These are phyloP conservation scores for Termitomyces eurrhizus DNA, from an alignment of 768 basidiomycete genomes.

Conservation along the genomic window DNA sequence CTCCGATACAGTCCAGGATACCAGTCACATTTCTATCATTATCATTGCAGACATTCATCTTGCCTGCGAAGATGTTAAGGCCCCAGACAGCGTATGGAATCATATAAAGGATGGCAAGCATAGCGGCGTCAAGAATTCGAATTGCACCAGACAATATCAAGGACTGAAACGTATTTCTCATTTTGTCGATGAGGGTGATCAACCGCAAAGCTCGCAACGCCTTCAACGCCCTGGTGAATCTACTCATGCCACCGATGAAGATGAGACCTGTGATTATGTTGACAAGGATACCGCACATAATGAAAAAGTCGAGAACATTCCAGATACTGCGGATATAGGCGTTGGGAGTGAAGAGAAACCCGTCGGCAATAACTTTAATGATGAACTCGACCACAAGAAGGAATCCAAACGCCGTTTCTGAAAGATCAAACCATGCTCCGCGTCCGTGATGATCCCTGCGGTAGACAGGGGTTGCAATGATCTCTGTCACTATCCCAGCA, in stretches of 20 bases:
- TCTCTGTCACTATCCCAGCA: constrained; percentile 78
- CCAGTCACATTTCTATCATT: constrained; percentile 57
- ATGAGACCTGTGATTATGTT: constrained; percentile 71
- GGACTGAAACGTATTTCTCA: constrained; percentile 83
- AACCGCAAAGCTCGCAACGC: constrained; percentile 85
- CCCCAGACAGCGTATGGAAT: constrained; percentile 94
- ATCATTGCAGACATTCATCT: constrained; percentile 86
- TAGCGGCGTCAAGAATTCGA: constrained; percentile 84
- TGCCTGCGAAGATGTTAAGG: constrained; percentile 85
- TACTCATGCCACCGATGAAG: constrained; percentile 73
- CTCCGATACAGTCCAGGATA: constrained; percentile 64
- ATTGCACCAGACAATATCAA: constrained; percentile 82
- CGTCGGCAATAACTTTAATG: constrained; percentile 91
- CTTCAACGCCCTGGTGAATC: constrained; percentile 82
- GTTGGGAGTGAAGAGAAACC: constrained; percentile 86
- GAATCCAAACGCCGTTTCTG: constrained; percentile 69
- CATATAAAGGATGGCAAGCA: constrained; percentile 88
- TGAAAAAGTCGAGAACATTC: constrained; percentile 87
- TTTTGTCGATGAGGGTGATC: constrained; percentile 83
- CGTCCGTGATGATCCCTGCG: constrained; percentile 61
- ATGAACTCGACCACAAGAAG: constrained; percentile 76
- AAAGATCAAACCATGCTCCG: constrained; percentile 83
- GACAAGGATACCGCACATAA: constrained; percentile 73
- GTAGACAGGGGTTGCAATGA: constrained; percentile 80
- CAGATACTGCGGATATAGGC: constrained; percentile 90